phyloP scores from a whole-genome alignment of 2,329 filamentous ascomycete genomes.

The Pseudomassariella vexata region DNA sequence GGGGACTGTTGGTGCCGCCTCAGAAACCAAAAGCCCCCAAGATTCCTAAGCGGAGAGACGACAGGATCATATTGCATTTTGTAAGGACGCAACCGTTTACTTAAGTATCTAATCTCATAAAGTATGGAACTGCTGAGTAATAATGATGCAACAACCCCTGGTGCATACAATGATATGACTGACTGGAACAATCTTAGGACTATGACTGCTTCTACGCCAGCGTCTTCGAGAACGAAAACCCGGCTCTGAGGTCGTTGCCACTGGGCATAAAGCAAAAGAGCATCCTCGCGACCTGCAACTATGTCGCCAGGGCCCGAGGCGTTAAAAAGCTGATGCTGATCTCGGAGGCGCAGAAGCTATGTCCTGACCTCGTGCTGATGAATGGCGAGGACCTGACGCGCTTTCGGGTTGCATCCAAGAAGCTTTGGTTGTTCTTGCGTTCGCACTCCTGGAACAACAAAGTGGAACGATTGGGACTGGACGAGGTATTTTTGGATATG shows the following conservation, averaged over 20 bases:
- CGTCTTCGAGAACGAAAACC: conserved; percentile 77
- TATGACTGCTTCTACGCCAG: conserved; percentile 95
- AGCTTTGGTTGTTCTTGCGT: conserved; percentile 67
- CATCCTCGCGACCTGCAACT: conserved; percentile 91
- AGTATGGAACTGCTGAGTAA: no score
- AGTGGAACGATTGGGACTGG: conserved; percentile 80
- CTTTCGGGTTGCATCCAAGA: conserved; percentile 83
- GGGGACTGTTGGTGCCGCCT: no score
- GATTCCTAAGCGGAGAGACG: not conserved
- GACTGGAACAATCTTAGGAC: conserved; percentile 39
- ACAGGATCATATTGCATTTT: conserved; percentile 6
- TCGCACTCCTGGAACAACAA: conserved; percentile 71
- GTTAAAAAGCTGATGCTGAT: conserved; percentile 82
- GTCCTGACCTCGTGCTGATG: conserved; percentile 79
- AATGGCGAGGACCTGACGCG: conserved; percentile 80
- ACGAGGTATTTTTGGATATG: conserved; percentile 83
- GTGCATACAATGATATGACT: no score
- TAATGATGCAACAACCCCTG: conserved; percentile 8
- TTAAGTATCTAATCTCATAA: no score
- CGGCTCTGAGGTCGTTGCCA: conserved; percentile 64
- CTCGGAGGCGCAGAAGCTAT: conserved; percentile 70
- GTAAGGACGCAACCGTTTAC: conserved; percentile 1
- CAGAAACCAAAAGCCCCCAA: not conserved
- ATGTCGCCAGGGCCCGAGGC: conserved; percentile 71
- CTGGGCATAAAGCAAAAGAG: conserved; percentile 89